phyloP scores from a whole-genome alignment of 148 eudicot genomes.

The Vaccinium macrocarpon region DNA sequence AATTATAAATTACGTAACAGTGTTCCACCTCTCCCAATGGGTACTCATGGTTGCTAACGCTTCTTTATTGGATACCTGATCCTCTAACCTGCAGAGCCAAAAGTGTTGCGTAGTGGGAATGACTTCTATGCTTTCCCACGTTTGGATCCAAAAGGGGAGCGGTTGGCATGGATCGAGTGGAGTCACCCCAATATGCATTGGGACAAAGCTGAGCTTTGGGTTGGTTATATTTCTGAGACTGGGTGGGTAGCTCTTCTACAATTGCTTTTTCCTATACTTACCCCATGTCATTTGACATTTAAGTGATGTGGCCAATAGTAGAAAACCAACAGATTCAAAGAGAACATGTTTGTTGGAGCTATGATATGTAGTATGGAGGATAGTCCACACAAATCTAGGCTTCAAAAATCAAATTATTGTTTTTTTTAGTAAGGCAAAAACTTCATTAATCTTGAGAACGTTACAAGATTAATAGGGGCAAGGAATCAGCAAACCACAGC shows the following conservation, averaged over 20 bases:
- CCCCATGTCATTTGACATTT: neutral
- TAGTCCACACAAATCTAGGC: neutral
- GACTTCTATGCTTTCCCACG: conserved; percentile 27
- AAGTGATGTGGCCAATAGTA: neutral
- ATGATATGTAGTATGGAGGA: neutral
- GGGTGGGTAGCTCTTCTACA: conserved; percentile 41
- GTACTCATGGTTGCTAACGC: neutral
- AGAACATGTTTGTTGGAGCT: neutral
- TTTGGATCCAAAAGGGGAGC: conserved; percentile 21
- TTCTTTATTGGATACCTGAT: neutral
- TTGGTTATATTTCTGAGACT: conserved; percentile 71
- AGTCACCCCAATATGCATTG: conserved; percentile 23
- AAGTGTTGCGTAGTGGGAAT: conserved; percentile 17
- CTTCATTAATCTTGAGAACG: too few species aligned
- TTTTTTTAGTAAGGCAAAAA: too few species aligned
- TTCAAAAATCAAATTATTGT: neutral
- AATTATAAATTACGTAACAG: neutral
- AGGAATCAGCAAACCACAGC: too few species aligned
- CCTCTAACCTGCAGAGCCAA: conserved; percentile 9
- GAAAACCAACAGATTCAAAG: neutral
- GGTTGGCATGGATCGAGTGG: conserved; percentile 22
- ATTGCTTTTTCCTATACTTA: neutral
- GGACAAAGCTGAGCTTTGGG: conserved; percentile 95
- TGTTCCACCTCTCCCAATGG: neutral
- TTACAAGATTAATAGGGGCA: too few species aligned